Evolutionary conservation across 2,329 filamentous ascomycete genomes (phyloP).

Genomic region (Botrytis elliptica): DNA sequence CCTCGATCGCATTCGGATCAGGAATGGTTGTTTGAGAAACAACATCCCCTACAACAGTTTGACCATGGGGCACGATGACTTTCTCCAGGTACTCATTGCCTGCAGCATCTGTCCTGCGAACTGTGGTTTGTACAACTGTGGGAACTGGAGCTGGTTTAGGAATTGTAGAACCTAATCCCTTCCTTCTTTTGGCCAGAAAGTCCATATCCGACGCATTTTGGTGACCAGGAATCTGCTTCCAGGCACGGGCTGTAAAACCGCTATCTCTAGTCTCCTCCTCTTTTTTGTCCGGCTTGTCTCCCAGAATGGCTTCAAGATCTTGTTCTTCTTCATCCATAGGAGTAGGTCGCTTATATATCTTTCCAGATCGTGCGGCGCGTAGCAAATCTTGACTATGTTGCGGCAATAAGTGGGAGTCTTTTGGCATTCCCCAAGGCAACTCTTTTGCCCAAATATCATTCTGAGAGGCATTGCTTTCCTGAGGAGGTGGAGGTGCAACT

Average conservation of each 20-base stretch:
- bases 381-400: conserved; percentile 80
- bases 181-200: conserved; percentile 60
- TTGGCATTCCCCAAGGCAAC: conserved; percentile 76
- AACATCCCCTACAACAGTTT: conserved; percentile 78
- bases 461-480: conserved; percentile 59
- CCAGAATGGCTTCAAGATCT: conserved; percentile 47
- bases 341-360: conserved; percentile 69
- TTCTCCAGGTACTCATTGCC: conserved; percentile 85
- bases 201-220: conserved; percentile 53
- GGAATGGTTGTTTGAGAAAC: conserved; percentile 62
- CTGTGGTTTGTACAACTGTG: conserved; percentile 73
- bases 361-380: conserved; percentile 74
- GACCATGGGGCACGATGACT: conserved; percentile 76
- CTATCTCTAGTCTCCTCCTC: conserved; percentile 50
- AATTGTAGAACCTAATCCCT: conserved; percentile 58
- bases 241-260: conserved; percentile 57
- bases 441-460: conserved; percentile 73
- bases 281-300: conserved; percentile 58
- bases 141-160: conserved; percentile 50
- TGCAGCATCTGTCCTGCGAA: conserved; percentile 72
- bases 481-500: conserved; percentile 63
- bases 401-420: conserved; percentile 74
- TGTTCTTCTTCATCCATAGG: conserved; percentile 59
- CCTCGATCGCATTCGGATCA: conserved; percentile 53
- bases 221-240: conserved; percentile 62